A percentile compares a stretch with the other conserved stretches of the same genome.
Conservation (phyloP, 2,329 filamentous ascomycete genomes). For the Exserohilum turcica region DNA sequence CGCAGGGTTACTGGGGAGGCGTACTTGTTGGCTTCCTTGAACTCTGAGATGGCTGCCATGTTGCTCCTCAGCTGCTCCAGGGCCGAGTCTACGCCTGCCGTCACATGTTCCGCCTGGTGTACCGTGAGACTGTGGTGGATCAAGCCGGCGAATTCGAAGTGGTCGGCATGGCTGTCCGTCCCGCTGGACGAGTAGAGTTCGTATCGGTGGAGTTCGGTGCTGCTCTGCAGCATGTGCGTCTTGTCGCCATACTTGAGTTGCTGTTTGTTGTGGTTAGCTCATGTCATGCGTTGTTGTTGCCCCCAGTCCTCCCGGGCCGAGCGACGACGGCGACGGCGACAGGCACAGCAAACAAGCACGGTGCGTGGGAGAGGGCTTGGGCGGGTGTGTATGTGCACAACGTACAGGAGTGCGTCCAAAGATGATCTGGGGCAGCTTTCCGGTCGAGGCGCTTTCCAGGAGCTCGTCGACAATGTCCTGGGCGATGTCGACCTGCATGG, state of each 20-base stretch:
- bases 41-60: conserved; percentile 63
- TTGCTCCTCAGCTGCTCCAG: conserved; percentile 64
- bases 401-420: conserved; percentile 50
- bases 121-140: conserved; percentile 63
- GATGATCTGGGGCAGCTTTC: conserved; percentile 46
- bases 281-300: conserved; percentile 20
- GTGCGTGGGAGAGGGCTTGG: conserved; percentile 5
- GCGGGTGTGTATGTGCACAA: conserved; percentile 24
- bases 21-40: conserved; percentile 65
- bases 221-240: conserved; percentile 60
- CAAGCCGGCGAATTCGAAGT: conserved; percentile 61
- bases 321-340: conserved; percentile 10
- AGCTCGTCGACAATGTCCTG: conserved; percentile 50
- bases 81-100: conserved; percentile 63
- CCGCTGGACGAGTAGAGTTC: conserved; percentile 61
- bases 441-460: conserved; percentile 44
- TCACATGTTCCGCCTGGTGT: conserved; percentile 60
- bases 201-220: conserved; percentile 59
- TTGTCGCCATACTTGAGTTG: conserved; percentile 64
- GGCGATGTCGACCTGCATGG: conserved; percentile 51
- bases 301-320: conserved; percentile 16
- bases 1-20: conserved; percentile 40
- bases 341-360: conserved; percentile 14
- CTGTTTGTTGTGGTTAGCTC: conserved; percentile 46
- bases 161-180: conserved; percentile 27